A percentile compares a stretch with the other conserved stretches of the same genome.
Evolutionary conservation across 345 rosid species (phyloP).

Genomic region (Physaria fendleri): DNA sequence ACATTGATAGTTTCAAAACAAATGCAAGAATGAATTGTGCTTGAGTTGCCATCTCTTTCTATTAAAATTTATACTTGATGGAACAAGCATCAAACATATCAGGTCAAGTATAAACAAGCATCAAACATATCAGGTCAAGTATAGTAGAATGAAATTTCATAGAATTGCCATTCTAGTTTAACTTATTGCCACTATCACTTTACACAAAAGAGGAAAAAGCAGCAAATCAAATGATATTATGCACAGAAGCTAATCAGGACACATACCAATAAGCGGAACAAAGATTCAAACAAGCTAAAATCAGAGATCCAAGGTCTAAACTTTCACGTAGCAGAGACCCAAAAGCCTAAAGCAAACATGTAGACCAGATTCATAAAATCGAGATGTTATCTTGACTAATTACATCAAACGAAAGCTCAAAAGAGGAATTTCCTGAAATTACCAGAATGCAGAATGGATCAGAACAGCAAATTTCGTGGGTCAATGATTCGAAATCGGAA

Average conservation of each 20-base stretch:
- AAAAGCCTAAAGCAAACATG: neutral
- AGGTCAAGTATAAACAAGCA: too few species aligned
- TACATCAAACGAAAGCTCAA: neutral
- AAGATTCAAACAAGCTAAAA: neutral
- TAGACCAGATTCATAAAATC: neutral
- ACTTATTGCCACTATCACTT: too few species aligned
- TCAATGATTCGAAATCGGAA: too few species aligned
- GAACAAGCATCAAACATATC: constrained; percentile 9
- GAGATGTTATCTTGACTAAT: neutral
- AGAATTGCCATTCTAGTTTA: too few species aligned
- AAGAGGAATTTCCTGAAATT: constrained; percentile 8
- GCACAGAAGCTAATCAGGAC: neutral
- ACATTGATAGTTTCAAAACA: too few species aligned
- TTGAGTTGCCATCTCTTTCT: too few species aligned
- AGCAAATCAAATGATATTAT: too few species aligned
- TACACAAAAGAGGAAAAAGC: too few species aligned
- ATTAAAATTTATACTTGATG: neutral
- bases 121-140: too few species aligned
- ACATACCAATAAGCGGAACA: neutral
- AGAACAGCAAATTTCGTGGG: neutral
- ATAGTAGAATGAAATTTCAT: too few species aligned
- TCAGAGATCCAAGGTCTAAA: constrained; percentile 21
- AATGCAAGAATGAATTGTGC: too few species aligned
- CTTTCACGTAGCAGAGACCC: too few species aligned
- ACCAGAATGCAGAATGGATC: constrained; percentile 26